These are phyloP conservation scores for Parastagonospora nodorum DNA, from an alignment of 2,329 filamentous ascomycete genomes.

Conservation along the genomic window DNA sequence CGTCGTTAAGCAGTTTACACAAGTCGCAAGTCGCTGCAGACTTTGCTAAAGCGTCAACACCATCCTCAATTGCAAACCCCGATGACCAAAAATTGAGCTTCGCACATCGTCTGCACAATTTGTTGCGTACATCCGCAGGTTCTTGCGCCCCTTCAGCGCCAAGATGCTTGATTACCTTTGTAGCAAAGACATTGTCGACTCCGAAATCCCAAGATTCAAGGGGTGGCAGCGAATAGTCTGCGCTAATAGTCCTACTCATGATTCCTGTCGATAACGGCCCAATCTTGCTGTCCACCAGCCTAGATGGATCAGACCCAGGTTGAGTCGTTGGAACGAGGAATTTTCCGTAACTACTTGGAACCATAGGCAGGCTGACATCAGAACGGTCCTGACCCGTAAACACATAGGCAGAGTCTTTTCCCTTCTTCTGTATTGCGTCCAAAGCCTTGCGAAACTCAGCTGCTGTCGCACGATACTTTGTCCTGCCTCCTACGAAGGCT, in stretches of 20 bases:
- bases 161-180: background rate
- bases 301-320: background rate
- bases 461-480: conserved; percentile 17
- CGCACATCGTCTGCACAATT: conserved; percentile 7
- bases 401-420: background rate
- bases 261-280: conserved; percentile 5
- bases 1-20: conserved; percentile 8
- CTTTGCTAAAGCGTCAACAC: background rate
- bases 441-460: conserved; percentile 11
- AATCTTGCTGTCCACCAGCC: background rate
- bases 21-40: conserved; percentile 8
- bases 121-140: background rate
- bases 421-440: conserved; percentile 9
- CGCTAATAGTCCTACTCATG: background rate
- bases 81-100: conserved; percentile 9
- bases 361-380: conserved; percentile 1
- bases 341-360: background rate
- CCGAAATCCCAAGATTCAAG: conserved; percentile 14
- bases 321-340: background rate
- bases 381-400: conserved; percentile 6
- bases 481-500: background rate
- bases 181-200: conserved; percentile 17
- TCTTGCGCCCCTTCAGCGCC: no score
- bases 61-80: conserved; percentile 10
- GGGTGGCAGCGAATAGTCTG: conserved; percentile 10